Base-by-base conservation (phyloP, 805 yeast species). In the Gaillardinia entomophila region DNA sequence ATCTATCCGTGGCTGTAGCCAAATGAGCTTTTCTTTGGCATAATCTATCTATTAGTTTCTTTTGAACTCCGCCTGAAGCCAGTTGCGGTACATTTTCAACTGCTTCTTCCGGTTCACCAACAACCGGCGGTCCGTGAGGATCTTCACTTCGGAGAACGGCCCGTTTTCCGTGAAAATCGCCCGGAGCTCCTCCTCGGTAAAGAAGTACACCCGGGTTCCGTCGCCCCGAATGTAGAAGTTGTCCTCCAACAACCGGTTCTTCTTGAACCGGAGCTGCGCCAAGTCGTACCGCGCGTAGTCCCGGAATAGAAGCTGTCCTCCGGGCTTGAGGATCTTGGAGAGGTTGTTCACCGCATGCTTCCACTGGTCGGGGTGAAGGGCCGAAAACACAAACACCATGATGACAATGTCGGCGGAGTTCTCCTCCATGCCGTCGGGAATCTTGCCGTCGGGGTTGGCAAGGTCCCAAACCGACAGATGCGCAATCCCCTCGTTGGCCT, bases 151-250 rank as follows among this genome's bases (percentile, higher is more conserved):
- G n/a, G 51, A 55, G 49, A 90, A 87, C 13, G 66, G 66, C 4
- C 69, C 65, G 17, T 58, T 50, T 6, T 31, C 32, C 30, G 61
- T 51, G 54, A 90, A 92, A 3, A 90, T 83, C 28, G 72, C 64
- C 40, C 84, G 68, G 36, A 90, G 59, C 60, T 92, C 96, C 37
- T 90, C 95, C 53, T 90, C 97, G 2, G 96, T 86, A 65, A 92
- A 92, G 63, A 92, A 92, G 56, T 92, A 92, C 10, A 92, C 98
- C 46, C 98, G 71, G 0, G 98, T 92, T 30, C 98, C 98, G 55
- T 92, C 98, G 24, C 98, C 98, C 50, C 98, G 76, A 24, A 89
- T 87, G 58, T 92, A 92, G 52, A 92, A 92, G 57, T 92, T 89
- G 35, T 90, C 97, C 34, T 86, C 96, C 34, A 92, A 57, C 17